These are phyloP conservation scores for Extremus antarcticus DNA, from an alignment of 495 filamentous ascomycete species.

Conservation along the genomic window DNA sequence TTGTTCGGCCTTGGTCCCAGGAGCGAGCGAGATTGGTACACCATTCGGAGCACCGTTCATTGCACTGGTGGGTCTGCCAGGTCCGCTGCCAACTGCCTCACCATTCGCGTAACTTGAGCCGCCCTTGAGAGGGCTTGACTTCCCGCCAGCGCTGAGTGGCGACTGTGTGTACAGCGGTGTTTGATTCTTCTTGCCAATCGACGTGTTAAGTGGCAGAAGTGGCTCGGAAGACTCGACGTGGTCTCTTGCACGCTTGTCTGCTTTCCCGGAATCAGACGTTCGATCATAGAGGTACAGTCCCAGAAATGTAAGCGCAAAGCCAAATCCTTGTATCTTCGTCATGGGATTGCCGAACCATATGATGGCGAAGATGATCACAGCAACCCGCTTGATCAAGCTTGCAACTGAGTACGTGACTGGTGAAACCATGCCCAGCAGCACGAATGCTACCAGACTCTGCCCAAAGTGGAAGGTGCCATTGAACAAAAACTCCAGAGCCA, in stretches of 20 bases:
- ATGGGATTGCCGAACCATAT: conserved; percentile 90
- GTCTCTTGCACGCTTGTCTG: conserved; percentile 56
- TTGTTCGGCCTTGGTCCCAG: conserved; percentile 68
- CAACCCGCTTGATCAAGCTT: conserved; percentile 89
- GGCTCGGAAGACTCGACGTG: conserved; percentile 48
- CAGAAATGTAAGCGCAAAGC: conserved; percentile 80
- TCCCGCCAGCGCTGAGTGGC: background rate
- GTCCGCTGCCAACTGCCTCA: conserved; percentile 21
- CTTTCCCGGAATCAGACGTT: conserved; percentile 71
- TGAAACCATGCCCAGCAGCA: conserved; percentile 79
- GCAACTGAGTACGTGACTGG: conserved; percentile 97
- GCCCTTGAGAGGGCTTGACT: background rate
- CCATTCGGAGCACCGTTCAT: conserved; percentile 1
- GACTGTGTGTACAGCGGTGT: background rate
- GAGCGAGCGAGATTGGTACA: conserved; percentile 46
- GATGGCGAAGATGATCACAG: conserved; percentile 90
- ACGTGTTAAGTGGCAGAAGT: conserved; percentile 57
- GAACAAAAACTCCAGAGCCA: conserved; percentile 82
- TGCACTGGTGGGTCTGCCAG: conserved; percentile 8
- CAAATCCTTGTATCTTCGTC: conserved; percentile 67
- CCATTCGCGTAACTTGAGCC: conserved; percentile 23
- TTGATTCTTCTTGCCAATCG: conserved; percentile 17
- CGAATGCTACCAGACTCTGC: conserved; percentile 90
- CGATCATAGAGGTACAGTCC: conserved; percentile 95
- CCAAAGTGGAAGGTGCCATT: conserved; percentile 96